Base-by-base conservation (phyloP, 2,329 filamentous ascomycete genomes). In the Xylariaceae sp. region DNA sequence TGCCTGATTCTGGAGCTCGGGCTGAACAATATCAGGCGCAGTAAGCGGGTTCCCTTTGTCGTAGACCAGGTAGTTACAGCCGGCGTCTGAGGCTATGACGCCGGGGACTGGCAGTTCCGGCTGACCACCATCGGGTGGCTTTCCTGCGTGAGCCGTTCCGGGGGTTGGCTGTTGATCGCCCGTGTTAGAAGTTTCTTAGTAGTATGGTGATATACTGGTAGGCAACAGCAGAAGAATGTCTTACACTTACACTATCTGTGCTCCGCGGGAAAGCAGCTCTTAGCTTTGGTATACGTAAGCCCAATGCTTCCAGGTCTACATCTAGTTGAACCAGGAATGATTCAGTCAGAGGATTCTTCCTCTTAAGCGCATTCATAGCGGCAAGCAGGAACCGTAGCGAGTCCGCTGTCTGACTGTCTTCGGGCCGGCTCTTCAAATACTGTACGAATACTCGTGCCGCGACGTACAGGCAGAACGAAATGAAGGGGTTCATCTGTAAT, bases 401-500 rank as follows among this genome's bases (percentile, higher is more conserved):
- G 50, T 93, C 87, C 16, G 78, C 83, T 59, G 83, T 88, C 69
- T 84, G 89, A 65, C 79, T 83, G 69, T 97, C 93, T 31, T 93
- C 87, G 0, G 92, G 90, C n/a, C 88, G 81, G 51, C 89, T 94
- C 71, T 96, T 97, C n/a, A 97, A 78, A 64, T 95, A 97, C 68
- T 97, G 93, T 7, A 97, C 87, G 65, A 97, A 97, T 0, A 97
- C 93, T 47, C 94, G 83, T 18, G 93, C 90, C 11, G 93, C 88
- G n/a, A 97, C 92, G 63, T 97, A 97, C 41, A 99, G 80, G 66
- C 91, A 96, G 71, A 97, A 97, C 0, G 90, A 91, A 62, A 96
- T 88, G 68, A 97, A 97, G 0, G 93, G 90, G 60, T 97, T 96
- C 83, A 96, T 90, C 90, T 97, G 55, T 1, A 56, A 6, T 47